Base-by-base conservation (phyloP, 1,139 yeast genomes). In the Candida sanyaensis region DNA sequence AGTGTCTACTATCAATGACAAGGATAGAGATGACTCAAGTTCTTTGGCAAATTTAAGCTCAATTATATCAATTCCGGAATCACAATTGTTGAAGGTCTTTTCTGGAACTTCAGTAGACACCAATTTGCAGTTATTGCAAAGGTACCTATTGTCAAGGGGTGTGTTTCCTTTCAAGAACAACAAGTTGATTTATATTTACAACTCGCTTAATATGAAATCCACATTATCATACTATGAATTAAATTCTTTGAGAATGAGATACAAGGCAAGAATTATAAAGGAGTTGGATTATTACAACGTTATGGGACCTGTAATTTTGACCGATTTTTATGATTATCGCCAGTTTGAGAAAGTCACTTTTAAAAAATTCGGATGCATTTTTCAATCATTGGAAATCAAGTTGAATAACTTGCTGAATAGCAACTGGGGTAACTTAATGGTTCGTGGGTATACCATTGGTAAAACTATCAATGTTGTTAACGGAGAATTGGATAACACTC, bases 401-500 rank as follows among this genome's bases (percentile, higher is more conserved):
- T 62, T 80, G 11, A 62, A 65, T 12, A 63, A 68, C 34, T 59
- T 69, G 41, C 42, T 29, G 37, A 63, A 66, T 6, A 61, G 65
- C 2, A 54, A 65, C 1, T 68, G 72, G 26, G 91, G 91, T 2
- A 74, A 73, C 57, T 59, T 86, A 3, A 70, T 75, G 55, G 68
- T 82, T 1, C 69, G 93, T 50, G 95, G 93, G 0, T 86, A 84
- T 60, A 80, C 78, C 44, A 75, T 86, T 33, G 92, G 92, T 0
- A 83, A 75, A 50, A 64, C 68, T 8, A 33, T 31, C 3, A 64
- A 62, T 31, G 51, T 54, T 45, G 48, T 66, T 33, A 51, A 55
- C 37, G 62, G 61, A 2, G 49, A 51, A 37, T 44, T 50, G 5
- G 54, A 51, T 17, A 55, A 55, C 12, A 54, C 56, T 42, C 69